These are phyloP conservation scores for Trichophyton mentagrophytes DNA, from an alignment of 2,329 filamentous ascomycete genomes.

Conservation along the genomic window DNA sequence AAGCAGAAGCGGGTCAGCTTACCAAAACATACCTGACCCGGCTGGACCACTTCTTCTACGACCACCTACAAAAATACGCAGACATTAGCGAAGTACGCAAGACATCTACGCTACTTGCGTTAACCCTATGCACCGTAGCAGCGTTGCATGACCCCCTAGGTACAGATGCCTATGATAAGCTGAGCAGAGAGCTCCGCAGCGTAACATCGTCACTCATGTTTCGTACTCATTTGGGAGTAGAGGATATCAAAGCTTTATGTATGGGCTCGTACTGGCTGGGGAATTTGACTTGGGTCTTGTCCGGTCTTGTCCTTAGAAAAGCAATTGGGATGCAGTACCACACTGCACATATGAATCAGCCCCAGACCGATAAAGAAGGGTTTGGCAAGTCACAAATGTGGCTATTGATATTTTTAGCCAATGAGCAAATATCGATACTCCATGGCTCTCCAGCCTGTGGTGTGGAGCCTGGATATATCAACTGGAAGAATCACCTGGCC, in stretches of 20 bases:
- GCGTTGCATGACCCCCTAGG: constrained; percentile 39
- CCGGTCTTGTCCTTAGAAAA: constrained; percentile 32
- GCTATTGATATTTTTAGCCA: constrained; percentile 26
- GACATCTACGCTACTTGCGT: constrained; percentile 33
- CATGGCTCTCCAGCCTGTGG: constrained; percentile 7
- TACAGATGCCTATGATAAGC: constrained; percentile 36
- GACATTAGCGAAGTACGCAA: constrained; percentile 9
- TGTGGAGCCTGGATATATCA: constrained; percentile 9
- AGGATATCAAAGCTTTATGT: constrained; percentile 40
- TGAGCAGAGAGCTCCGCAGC: constrained; percentile 40
- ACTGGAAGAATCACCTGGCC: constrained; percentile 28
- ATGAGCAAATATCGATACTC: constrained; percentile 11
- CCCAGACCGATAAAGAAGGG: constrained; percentile 7
- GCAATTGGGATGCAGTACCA: constrained; percentile 34
- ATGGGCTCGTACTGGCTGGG: constrained; percentile 45
- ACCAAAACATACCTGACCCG: constrained; percentile 29
- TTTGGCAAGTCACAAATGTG: constrained; percentile 26
- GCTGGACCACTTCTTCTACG: constrained; percentile 35
- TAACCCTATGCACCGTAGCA: constrained; percentile 34
- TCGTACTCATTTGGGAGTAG: constrained; percentile 38
- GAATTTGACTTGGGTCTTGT: constrained; percentile 39
- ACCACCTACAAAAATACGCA: constrained; percentile 7
- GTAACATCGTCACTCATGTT: constrained; percentile 43
- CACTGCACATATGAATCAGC: constrained; percentile 9
- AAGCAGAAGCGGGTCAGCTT: constrained; percentile 31